A percentile compares a stretch with the other conserved stretches of the same genome.
Evolutionary conservation across 495 filamentous ascomycete species (phyloP).

Genomic region (Penicillium herquei): DNA sequence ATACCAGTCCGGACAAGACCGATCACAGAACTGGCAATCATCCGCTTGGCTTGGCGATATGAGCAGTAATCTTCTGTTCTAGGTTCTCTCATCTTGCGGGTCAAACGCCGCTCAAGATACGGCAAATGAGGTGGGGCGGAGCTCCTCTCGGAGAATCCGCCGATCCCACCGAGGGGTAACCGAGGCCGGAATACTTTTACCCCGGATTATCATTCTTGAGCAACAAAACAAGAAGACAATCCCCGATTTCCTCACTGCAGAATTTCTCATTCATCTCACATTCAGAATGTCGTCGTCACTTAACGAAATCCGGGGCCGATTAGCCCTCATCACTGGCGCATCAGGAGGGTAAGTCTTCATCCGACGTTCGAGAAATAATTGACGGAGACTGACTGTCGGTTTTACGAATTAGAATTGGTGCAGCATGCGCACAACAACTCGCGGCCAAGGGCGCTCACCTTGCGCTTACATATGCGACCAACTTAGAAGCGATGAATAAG

Average conservation of each 20-base stretch:
- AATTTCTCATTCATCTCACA: not conserved
- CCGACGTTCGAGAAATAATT: not conserved
- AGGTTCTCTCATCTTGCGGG: conserved; percentile 3
- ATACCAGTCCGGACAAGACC: conserved; percentile 32
- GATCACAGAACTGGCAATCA: conserved; percentile 41
- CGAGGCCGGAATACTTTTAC: conserved; percentile 13
- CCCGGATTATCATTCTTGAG: conserved; percentile 1
- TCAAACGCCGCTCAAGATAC: conserved; percentile 2
- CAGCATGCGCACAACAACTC: conserved; percentile 57
- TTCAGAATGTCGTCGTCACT: conserved; percentile 24
- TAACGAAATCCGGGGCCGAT: conserved; percentile 55
- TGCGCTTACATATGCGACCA: conserved; percentile 61
- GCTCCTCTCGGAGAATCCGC: conserved; percentile 21
- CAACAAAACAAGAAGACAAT: not conserved
- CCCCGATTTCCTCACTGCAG: not conserved
- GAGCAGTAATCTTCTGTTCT: conserved; percentile 44
- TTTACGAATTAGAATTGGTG: conserved; percentile 50
- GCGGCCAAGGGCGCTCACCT: conserved; percentile 53
- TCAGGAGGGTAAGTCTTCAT: conserved; percentile 56
- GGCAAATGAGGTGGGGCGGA: conserved; percentile 27
- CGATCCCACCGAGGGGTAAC: conserved; percentile 22
- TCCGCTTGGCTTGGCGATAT: conserved; percentile 44
- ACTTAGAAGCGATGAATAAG: conserved; percentile 42
- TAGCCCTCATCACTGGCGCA: conserved; percentile 64
- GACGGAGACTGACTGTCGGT: conserved; percentile 1